Conservation (phyloP, 371 early-diverging fungal genomes). For the Blakeslea trispora region DNA sequence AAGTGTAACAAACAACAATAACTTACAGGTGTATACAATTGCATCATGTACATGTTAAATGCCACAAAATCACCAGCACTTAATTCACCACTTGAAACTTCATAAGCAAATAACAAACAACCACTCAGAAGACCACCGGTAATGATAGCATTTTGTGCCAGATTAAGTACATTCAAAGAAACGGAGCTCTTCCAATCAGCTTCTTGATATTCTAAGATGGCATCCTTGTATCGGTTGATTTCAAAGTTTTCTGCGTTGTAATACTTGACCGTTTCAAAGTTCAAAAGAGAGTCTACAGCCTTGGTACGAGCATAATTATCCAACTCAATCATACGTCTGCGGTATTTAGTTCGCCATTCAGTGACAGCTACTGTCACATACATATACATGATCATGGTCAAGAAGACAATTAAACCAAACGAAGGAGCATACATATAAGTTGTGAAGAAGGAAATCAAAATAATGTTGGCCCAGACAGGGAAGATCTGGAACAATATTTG, state of each 20-base stretch:
- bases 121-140: slow-evolving; percentile 76
- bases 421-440: slow-evolving; percentile 64
- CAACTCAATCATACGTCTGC: slow-evolving; percentile 73
- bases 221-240: slow-evolving; percentile 71
- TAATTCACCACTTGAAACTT: slow-evolving; percentile 71
- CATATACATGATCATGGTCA: slow-evolving; percentile 89
- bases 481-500: slow-evolving; percentile 86
- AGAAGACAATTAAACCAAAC: slow-evolving; percentile 81
- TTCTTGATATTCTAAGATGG: slow-evolving; percentile 73
- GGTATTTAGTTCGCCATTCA: slow-evolving; percentile 89
- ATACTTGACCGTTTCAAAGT: slow-evolving; percentile 95
- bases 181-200: slow-evolving; percentile 79
- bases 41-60: slow-evolving; percentile 81
- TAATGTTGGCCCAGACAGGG: slow-evolving; percentile 87
- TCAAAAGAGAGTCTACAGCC: slow-evolving; percentile 90
- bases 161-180: slow-evolving; percentile 76
- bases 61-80: slow-evolving; percentile 85
- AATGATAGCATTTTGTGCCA: slow-evolving; percentile 85
- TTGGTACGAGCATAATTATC: slow-evolving; percentile 76
- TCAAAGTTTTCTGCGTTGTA: slow-evolving; percentile 82
- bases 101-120: slow-evolving; percentile 75
- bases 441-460: slow-evolving; percentile 75
- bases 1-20: slow-evolving; percentile 1
- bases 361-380: slow-evolving; percentile 81
- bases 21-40: slow-evolving; percentile 71